Base-by-base conservation (phyloP, 2,329 filamentous ascomycete species). In the Anisogramma anomala region DNA sequence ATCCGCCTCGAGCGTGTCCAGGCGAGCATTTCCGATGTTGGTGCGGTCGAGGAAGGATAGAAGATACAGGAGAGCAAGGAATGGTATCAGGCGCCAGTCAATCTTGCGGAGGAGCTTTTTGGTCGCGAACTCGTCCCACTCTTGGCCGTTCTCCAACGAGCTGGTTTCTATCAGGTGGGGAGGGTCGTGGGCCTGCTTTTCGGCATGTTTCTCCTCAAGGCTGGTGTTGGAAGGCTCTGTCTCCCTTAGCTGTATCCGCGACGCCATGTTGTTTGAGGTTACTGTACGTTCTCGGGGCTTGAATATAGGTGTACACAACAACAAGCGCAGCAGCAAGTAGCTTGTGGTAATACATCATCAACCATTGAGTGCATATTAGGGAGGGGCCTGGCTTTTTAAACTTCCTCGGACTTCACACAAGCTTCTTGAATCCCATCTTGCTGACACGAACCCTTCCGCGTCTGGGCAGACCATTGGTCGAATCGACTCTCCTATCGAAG, bases 81-180 rank as follows among this genome's bases (percentile, higher is more conserved):
- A 69, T 2, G 71, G 71, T 27, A 76, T 68, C 22, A 76, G 62
- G 47, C 61, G 57, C 60, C 64, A 59, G 53, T 73, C 65, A 48
- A 69, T 54, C 55, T 68, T 67, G 50, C 66, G 57, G 38, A 73
- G 48, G 0, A 73, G 59, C 43, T 55, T 63, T 10, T 18, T 32
- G 14, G 30, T 32, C 8, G 30, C 30, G 7, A 15, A 8, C 6
- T 32, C 30, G 14, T 32, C 30, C 30, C 30, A 32, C 17, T 18
- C 14, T 15, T 9, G 6, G 8, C 14, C 30, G 10, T 18, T 32
- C 9, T 32, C 30, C 8, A 32, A 32, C 3, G 30, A 32, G 17
- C 30, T 32, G 30, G 14, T 32, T 8, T 32, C 14, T 8, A 4
- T 18, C 13, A 11, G 4, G 3, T 18, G n/a, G 30, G 30, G 10